phyloP scores from a whole-genome alignment of 1,284 basidiomycete genomes.

The Moesziomyces aphidis region DNA sequence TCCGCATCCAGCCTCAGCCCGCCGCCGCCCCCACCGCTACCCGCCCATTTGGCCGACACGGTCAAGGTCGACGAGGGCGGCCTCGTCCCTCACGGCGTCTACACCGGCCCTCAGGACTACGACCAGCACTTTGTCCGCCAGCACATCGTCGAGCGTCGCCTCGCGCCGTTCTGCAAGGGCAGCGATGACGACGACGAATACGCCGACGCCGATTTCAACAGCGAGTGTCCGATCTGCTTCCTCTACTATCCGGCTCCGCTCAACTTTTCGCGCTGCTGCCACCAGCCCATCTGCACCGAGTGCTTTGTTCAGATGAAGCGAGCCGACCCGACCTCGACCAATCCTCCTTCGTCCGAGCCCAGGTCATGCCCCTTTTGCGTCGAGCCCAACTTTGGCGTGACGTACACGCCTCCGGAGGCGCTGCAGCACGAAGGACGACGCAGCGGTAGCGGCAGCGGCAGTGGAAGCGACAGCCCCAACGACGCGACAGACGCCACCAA shows the following conservation, averaged over 20 bases:
- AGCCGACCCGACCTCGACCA: constrained; percentile 76
- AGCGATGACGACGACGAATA: constrained; percentile 89
- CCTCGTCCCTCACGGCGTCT: constrained; percentile 88
- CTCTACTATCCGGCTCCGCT: constrained; percentile 72
- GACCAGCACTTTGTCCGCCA: constrained; percentile 86
- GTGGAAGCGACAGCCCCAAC: constrained; percentile 26
- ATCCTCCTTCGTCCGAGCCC: constrained; percentile 58
- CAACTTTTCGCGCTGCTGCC: constrained; percentile 95
- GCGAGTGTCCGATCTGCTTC: constrained; percentile 99
- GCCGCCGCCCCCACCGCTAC: constrained; percentile 35
- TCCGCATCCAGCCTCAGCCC: constrained; percentile 32
- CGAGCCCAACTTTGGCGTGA: constrained; percentile 93
- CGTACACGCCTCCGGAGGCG: constrained; percentile 85
- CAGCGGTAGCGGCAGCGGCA: constrained; percentile 30
- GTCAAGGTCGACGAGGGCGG: constrained; percentile 74
- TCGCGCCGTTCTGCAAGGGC: constrained; percentile 95
- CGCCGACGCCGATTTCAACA: constrained; percentile 85
- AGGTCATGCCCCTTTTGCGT: constrained; percentile 97
- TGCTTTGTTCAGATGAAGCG: constrained; percentile 99
- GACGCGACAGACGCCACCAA: constrained; percentile 44
- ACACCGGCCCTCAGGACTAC: constrained; percentile 83
- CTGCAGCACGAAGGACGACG: constrained; percentile 24
- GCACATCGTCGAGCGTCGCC: constrained; percentile 84
- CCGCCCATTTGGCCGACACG: constrained; percentile 38
- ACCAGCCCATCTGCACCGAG: constrained; percentile 98